Evolutionary conservation across 1,139 yeast species (phyloP), one percentile per base, ranked within the genome.

Genomic region (Geotrichum bryndzae): DNA sequence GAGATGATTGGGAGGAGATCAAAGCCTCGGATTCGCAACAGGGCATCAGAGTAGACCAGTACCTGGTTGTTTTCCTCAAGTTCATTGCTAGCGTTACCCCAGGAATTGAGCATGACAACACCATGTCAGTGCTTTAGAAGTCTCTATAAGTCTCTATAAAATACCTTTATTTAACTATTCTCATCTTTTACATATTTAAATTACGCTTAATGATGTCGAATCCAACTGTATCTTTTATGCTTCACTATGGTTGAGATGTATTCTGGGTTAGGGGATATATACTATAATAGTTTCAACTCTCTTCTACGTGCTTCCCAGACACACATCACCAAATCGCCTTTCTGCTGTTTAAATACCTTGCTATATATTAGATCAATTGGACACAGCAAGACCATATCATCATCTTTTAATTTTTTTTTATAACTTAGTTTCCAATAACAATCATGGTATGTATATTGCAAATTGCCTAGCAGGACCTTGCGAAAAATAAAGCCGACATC

Each of bases 41-140:
- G 35, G 82, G 84, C 22, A 80, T 94, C 13, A 80, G 97, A 56
- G 97, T 88, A 0, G 99, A 94, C 73, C 97, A 91, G 71, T 94
- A 94, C 72, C 77, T 94, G 68, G 81, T 94, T 51, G 87, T 92
- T 13, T 94, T 94, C 72, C 80, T 94, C 70, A 95, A 95, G 75
- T 94, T 94, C 70, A 92, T 94, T 62, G 90, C 98, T 15, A 90
- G 97, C 76, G 98, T 95, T 15, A 92, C 96, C 1, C 99, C 99
- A 0, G 97, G 97, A 13, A 91, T 94, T 62, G 97, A 92, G 74
- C 95, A 92, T 74, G 99, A 94, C 71, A 91, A 91, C 73, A 92
- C 98, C 51, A 94, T 92, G 97, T 92, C 90, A 73, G 94, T 90
- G 3, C 79, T 87, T 70, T 86, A 73, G 73, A 18, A 25, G 11